Percentiles rank a stretch among this genome's conserved stretches.
These are phyloP conservation scores for Aspergillus pseudoviridinutans DNA, from an alignment of 2,329 filamentous ascomycete species.

Conservation along the genomic window DNA sequence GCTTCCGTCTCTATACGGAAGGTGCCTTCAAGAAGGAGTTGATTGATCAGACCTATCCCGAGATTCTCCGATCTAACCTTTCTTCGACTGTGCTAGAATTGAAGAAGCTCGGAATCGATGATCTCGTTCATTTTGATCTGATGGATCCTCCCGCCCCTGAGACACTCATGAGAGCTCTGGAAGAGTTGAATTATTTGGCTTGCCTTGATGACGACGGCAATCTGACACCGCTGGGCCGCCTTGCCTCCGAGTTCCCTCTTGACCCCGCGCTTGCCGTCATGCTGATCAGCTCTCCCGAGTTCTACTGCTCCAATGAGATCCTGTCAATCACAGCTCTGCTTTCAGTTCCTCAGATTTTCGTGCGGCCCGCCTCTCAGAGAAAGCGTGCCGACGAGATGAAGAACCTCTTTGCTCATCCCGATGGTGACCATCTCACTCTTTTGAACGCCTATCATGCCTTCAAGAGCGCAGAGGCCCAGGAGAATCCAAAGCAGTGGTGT, in stretches of 20 bases:
- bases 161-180: constrained; percentile 94
- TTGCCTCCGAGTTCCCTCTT: constrained; percentile 92
- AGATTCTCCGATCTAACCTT: constrained; percentile 91
- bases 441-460: constrained; percentile 98
- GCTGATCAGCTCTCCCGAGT: constrained; percentile 95
- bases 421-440: constrained; percentile 93
- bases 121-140: constrained; percentile 95
- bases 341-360: constrained; percentile 90
- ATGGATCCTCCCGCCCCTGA: constrained; percentile 98
- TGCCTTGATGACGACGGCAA: constrained; percentile 96
- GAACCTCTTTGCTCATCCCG: constrained; percentile 81
- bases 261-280: constrained; percentile 94
- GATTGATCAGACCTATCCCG: constrained; percentile 94
- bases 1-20: constrained; percentile 95
- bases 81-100: constrained; percentile 92
- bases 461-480: constrained; percentile 68
- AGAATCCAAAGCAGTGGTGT: constrained; percentile 84
- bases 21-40: constrained; percentile 95
- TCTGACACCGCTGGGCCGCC: constrained; percentile 75
- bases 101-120: constrained; percentile 93
- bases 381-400: constrained; percentile 98
- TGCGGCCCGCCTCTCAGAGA: constrained; percentile 77
- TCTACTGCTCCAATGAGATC: constrained; percentile 98
- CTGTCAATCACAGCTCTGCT: constrained; percentile 90
- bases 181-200: constrained; percentile 95